Conservation (phyloP, 352 stramenopile genomes). For the Pythium rhizo-oryzae region DNA sequence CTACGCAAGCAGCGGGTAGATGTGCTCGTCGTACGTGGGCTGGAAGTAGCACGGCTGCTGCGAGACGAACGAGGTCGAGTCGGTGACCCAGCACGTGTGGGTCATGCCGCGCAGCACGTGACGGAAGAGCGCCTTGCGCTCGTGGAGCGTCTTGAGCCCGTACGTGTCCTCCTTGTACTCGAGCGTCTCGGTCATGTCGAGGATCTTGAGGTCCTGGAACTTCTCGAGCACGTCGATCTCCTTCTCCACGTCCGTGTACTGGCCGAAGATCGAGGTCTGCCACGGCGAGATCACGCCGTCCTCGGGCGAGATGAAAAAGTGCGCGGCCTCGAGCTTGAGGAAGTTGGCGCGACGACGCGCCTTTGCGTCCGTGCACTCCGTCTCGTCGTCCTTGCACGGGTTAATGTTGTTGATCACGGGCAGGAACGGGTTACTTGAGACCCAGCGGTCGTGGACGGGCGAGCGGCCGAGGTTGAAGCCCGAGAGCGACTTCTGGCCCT, state of each 20-base stretch:
- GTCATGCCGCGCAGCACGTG: conserved; percentile 28
- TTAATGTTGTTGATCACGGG: conserved; percentile 42
- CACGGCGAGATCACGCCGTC: conserved; percentile 46
- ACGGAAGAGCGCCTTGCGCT: conserved; percentile 31
- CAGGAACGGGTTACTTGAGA: conserved; percentile 38
- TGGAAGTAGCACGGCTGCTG: conserved; percentile 20
- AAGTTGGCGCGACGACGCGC: conserved; percentile 40
- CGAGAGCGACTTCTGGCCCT: conserved; percentile 36
- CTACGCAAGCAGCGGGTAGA: conserved; percentile 38
- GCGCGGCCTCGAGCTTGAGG: conserved; percentile 26
- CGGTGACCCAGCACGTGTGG: conserved; percentile 40
- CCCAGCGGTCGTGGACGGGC: conserved; percentile 30
- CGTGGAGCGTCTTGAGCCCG: conserved; percentile 38
- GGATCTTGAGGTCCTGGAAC: conserved; percentile 37
- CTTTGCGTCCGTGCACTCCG: conserved; percentile 14
- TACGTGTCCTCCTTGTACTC: conserved; percentile 49
- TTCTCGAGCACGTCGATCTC: conserved; percentile 31
- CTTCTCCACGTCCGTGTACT: conserved; percentile 36
- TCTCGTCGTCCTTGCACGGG: conserved; percentile 17
- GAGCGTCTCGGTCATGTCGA: conserved; percentile 39
- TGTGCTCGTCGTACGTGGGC: conserved; percentile 13
- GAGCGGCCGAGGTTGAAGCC: conserved; percentile 32
- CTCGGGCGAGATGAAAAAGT: conserved; percentile 43
- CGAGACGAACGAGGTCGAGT: conserved; percentile 14
- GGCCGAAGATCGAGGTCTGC: conserved; percentile 39